Conservation (phyloP, 257 asterid genomes). For the Perilla frutescens region DNA sequence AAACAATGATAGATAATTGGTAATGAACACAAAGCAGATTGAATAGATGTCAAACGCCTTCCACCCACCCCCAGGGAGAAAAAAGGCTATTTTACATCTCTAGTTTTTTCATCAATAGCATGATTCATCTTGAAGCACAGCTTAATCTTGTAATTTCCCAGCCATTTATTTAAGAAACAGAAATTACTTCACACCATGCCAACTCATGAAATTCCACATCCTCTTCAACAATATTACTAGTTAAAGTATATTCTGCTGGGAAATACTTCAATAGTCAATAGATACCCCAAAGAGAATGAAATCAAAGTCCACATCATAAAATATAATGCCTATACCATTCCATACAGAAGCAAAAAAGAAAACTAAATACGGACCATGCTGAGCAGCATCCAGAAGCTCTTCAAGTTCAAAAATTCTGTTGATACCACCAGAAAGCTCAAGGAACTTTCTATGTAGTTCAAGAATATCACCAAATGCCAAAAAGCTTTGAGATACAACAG, state of each 20-base stretch:
- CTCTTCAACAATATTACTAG: conserved; percentile 23
- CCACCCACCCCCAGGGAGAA: too few relatives aligned
- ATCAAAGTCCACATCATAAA: not conserved
- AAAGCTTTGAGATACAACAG: conserved; percentile 99
- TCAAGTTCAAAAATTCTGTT: conserved; percentile 92
- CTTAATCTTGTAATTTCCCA: not conserved
- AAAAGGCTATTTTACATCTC: too few relatives aligned
- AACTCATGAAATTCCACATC: conserved; percentile 15
- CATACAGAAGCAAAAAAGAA: conserved; percentile 22
- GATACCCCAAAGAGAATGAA: conserved; percentile 2
- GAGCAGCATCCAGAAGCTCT: conserved; percentile 89
- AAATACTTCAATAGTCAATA: not conserved
- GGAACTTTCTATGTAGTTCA: conserved; percentile 88
- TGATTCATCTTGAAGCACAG: too few relatives aligned
- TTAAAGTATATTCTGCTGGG: conserved; percentile 9
- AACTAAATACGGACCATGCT: conserved; percentile 61
- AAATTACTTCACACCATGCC: conserved; percentile 11
- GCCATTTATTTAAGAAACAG: conserved; percentile 22
- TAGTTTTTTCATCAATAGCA: too few relatives aligned
- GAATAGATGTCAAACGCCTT: too few relatives aligned
- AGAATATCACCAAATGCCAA: conserved; percentile 99
- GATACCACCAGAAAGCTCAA: conserved; percentile 97
- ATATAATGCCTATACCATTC: not conserved
- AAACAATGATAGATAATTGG: too few relatives aligned
- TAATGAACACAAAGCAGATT: too few relatives aligned